These are phyloP conservation scores for Ogataea siamensis DNA, from an alignment of 805 yeast genomes.

Conservation along the genomic window DNA sequence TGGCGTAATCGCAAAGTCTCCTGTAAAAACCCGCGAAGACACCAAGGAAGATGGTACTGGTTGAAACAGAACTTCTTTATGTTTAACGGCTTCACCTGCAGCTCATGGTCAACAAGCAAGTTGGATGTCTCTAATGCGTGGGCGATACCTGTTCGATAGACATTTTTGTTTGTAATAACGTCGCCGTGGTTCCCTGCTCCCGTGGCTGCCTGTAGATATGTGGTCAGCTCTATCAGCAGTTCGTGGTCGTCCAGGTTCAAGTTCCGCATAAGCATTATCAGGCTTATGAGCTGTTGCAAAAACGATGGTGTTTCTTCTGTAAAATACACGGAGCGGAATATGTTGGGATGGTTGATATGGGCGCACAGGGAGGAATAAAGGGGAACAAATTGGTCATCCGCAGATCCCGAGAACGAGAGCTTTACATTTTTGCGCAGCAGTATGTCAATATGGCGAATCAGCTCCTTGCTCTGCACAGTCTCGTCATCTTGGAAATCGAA, in stretches of 20 bases:
- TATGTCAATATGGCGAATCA: conserved; percentile 61
- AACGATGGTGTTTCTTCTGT: conserved; percentile 49
- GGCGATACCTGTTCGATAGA: conserved; percentile 71
- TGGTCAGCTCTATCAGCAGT: conserved; percentile 59
- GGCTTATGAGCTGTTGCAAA: conserved; percentile 34
- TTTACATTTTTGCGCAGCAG: conserved; percentile 75
- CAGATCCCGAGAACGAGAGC: conserved; percentile 76
- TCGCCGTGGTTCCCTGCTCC: conserved; percentile 83
- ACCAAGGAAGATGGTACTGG: conserved; percentile 91
- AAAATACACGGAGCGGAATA: conserved; percentile 78
- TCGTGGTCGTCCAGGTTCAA: conserved; percentile 32
- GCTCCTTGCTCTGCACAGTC: conserved; percentile 65
- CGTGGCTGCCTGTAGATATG: conserved; percentile 66
- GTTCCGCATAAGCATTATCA: conserved; percentile 27
- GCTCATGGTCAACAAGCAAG: conserved; percentile 37
- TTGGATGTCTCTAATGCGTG: conserved; percentile 76
- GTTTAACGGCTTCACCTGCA: conserved; percentile 35
- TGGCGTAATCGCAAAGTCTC: conserved; percentile 47
- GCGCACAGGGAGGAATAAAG: conserved; percentile 82
- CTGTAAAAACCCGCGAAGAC: conserved; percentile 78
- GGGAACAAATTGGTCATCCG: conserved; percentile 90
- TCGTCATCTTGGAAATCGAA: conserved; percentile 82
- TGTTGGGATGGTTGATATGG: conserved; percentile 82
- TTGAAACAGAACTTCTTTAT: conserved; percentile 61
- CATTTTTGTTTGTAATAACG: conserved; percentile 52